Conservation (phyloP, 2,329 filamentous ascomycete genomes). For the Ceratocystis albifundus region DNA sequence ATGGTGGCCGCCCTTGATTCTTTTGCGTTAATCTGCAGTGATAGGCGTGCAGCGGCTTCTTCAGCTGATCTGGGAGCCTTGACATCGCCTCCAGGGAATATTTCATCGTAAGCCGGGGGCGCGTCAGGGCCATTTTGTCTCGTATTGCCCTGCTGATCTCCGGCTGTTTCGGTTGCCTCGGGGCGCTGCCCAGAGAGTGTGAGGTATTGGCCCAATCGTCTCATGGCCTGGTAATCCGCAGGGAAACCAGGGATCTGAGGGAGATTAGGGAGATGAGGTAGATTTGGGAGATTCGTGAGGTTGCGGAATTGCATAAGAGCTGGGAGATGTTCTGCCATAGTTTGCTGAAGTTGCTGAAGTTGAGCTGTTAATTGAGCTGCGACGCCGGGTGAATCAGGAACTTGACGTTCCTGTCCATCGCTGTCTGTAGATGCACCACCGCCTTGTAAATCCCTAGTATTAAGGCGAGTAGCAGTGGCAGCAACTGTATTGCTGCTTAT, state of each 20-base stretch:
- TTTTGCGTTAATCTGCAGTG: conserved; percentile 19
- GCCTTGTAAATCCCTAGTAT: conserved; percentile 12
- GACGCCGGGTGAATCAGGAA: conserved; percentile 42
- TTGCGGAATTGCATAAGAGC: conserved; percentile 48
- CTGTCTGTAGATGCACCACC: conserved; percentile 12
- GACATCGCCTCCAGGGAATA: conserved; percentile 49
- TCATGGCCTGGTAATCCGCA: conserved; percentile 63
- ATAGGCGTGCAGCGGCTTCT: conserved; percentile 38
- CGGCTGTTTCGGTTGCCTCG: conserved; percentile 34
- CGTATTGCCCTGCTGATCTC: neutral
- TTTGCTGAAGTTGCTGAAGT: conserved; percentile 65
- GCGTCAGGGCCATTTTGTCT: conserved; percentile 30
- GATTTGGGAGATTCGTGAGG: conserved; percentile 39
- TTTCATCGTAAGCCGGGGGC: conserved; percentile 68
- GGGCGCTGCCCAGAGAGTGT: conserved; percentile 49
- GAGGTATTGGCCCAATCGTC: conserved; percentile 56
- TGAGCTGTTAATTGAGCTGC: conserved; percentile 63
- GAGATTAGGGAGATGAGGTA: conserved; percentile 42
- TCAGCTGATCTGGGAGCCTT: conserved; percentile 41
- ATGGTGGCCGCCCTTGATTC: conserved; percentile 36
- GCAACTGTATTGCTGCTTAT: neutral
- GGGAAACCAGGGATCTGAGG: conserved; percentile 50
- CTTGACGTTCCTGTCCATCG: neutral
- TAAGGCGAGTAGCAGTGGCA: neutral
- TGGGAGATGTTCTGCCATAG: conserved; percentile 44